Evolutionary conservation across 2,329 filamentous ascomycete genomes (phyloP), one percentile per base, ranked within the genome.

Genomic region (Trichophyton benhamiae): DNA sequence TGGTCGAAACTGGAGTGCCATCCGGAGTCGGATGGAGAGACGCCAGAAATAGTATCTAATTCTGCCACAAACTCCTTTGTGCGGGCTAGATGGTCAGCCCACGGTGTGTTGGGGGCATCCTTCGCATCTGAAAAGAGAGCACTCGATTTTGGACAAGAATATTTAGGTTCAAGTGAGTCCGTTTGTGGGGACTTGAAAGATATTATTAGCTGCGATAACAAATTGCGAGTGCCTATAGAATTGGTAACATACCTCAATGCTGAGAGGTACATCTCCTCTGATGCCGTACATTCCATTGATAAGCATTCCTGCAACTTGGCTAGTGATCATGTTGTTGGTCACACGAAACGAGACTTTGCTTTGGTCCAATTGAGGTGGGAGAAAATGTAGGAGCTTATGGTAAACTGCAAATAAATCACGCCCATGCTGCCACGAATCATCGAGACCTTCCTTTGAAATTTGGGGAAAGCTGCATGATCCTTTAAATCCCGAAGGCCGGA

Each of bases 391-490:
- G 3, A 88, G 75, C 64, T 83, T 81, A 67, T 86, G 82, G 69
- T 95, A 94, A 7, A 92, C 87, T n/a, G 75, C 81, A 68, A 84
- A 89, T 0, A 94, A 74, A 69, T 94, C 88, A n/a, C 77, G 78
- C 8, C 89, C 89, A 71, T 94, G 89, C 65, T 85, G 80, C 77
- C 82, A 87, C 13, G 86, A 87, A 72, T 94, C 89, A 57, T 86
- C 82, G 0, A 94, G 78, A 0, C 89, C 89, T 17, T 75, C 80
- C 0, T 80, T 75, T 0, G 88, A 91, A 67, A 94, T 88, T 71
- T 94, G 89, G 0, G 89, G 89, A 70, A 92, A 94, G 66, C 87
- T 84, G 67, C 89, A 94, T 11, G 82, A 85, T 1, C 88, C 87
- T 46, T 83, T 80, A 77, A 87, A 91, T 2, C 87, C 88, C 0